Conservation (phyloP, 192 early-diverging fungal species). For the Podila minutissima region DNA sequence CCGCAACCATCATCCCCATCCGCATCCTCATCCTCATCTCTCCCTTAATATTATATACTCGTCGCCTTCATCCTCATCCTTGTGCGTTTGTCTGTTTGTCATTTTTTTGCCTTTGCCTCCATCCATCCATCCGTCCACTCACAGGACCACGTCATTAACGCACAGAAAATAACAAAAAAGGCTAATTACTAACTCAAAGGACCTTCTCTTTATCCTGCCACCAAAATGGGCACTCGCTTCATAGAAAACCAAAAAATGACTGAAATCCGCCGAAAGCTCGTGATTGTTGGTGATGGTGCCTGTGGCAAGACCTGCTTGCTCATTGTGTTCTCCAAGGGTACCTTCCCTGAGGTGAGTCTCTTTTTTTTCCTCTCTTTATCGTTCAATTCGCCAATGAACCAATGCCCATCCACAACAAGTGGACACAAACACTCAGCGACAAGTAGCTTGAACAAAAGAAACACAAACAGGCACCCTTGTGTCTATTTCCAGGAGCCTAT, state of each 20-base stretch:
- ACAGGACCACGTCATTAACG: too few species aligned
- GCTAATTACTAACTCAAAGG: too few species aligned
- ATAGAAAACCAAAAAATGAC: conserved; percentile 51
- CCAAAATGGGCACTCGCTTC: background rate
- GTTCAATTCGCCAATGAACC: too few species aligned
- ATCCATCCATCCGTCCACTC: too few species aligned
- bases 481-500: too few species aligned
- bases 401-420: background rate
- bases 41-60: background rate
- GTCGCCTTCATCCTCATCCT: conserved; percentile 4
- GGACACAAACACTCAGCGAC: background rate
- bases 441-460: background rate
- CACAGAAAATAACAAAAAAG: too few species aligned
- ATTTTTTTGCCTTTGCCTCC: too few species aligned
- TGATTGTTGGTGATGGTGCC: conserved; percentile 90
- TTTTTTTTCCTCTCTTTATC: background rate
- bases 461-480: background rate
- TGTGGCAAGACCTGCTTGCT: conserved; percentile 91
- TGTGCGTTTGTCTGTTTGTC: background rate
- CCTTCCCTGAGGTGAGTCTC: conserved; percentile 79
- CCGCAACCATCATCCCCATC: background rate
- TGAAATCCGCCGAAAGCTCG: conserved; percentile 81
- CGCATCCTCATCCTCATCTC: background rate
- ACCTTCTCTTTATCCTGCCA: background rate
- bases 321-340: conserved; percentile 80